Percentiles rank a stretch among this genome's conserved stretches.
phyloP scores from a whole-genome alignment of 1,284 basidiomycete species.

The Stereum hirsutum region DNA sequence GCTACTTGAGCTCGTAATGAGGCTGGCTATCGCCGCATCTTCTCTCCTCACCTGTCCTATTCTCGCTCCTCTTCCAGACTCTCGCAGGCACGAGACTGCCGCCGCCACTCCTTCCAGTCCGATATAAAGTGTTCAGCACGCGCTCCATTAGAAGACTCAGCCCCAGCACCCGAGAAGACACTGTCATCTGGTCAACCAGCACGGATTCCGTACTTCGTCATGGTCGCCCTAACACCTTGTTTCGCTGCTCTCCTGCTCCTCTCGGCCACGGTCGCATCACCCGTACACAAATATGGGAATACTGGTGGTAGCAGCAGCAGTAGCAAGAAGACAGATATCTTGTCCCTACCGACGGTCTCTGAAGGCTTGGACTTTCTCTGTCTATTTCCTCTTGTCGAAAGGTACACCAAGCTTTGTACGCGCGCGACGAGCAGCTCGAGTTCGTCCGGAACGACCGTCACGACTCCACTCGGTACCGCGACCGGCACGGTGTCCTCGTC shows the following conservation, averaged over 20 bases:
- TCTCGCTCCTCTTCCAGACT: slow-evolving; percentile 10
- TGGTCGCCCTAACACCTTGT: slow-evolving; percentile 29
- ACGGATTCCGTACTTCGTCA: slow-evolving; percentile 16
- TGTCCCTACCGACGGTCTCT: slow-evolving; percentile 11
- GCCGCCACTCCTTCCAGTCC: no score
- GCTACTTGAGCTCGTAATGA: no score
- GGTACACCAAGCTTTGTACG: slow-evolving; percentile 33
- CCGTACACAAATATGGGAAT: no score
- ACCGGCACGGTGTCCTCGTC: slow-evolving; percentile 40
- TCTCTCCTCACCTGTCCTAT: slow-evolving; percentile 20
- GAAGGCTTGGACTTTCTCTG: slow-evolving; percentile 23
- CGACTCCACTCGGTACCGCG: slow-evolving; percentile 45
- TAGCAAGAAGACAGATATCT: no score
- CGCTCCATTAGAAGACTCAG: no score
- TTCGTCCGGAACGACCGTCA: slow-evolving; percentile 22
- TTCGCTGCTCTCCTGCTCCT: slow-evolving; percentile 25
- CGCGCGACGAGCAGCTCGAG: no score
- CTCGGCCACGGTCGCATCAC: slow-evolving; percentile 21
- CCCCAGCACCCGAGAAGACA: no score
- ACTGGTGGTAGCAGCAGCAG: no score
- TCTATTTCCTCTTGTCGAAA: slow-evolving; percentile 29
- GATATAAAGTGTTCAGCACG: no score
- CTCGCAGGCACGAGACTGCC: slow-evolving; percentile 22
- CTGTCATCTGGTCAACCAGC: no score
- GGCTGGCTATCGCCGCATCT: no score